Evolutionary conservation across 768 basidiomycete genomes (phyloP).

Genomic region (Agaricus bisporus): DNA sequence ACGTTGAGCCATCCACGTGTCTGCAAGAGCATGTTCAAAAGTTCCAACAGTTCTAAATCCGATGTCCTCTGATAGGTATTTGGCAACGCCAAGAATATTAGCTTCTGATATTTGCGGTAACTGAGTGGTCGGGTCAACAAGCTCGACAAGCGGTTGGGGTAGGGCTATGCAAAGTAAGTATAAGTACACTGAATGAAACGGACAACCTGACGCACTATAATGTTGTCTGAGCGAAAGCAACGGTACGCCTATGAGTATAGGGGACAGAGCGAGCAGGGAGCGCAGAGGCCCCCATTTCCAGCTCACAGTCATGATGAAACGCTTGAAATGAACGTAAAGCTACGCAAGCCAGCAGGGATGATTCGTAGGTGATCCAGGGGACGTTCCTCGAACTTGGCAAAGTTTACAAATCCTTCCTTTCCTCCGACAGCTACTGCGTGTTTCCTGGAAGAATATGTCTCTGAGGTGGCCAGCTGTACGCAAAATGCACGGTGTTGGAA

Average conservation of each 20-base stretch:
- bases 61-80: constrained; percentile 75
- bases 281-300: constrained; percentile 52
- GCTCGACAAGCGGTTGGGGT: constrained; percentile 46
- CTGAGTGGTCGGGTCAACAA: constrained; percentile 44
- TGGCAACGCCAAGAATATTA: constrained; percentile 56
- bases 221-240: constrained; percentile 43
- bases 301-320: constrained; percentile 20
- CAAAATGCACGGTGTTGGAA: neutral
- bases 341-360: too few species aligned
- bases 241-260: constrained; percentile 46
- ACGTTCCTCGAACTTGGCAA: neutral
- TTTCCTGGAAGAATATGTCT: neutral
- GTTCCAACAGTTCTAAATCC: constrained; percentile 93
- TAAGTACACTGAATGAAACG: constrained; percentile 3
- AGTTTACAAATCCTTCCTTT: constrained; percentile 4
- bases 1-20: constrained; percentile 72
- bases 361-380: neutral
- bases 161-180: constrained; percentile 33
- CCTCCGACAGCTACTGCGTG: neutral
- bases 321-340: neutral
- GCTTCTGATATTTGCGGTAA: constrained; percentile 69
- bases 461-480: neutral
- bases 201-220: constrained; percentile 30
- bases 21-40: constrained; percentile 78
- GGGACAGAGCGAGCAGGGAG: constrained; percentile 48